Base-by-base conservation (phyloP, 345 rosid species). In the Alliaria petiolata region DNA sequence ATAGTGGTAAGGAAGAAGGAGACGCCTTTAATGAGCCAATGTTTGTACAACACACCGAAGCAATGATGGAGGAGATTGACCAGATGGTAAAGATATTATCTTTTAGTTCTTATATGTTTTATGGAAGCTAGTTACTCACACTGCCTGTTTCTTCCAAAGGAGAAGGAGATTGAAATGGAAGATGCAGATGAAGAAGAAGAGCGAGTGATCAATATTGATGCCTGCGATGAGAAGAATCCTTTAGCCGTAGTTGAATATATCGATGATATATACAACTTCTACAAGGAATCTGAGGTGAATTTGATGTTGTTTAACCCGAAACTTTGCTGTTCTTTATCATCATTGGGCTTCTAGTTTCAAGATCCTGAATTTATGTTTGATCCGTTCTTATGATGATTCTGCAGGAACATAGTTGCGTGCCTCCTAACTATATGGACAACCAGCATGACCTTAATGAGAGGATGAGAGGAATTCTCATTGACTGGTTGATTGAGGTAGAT, bases 391-490 rank as follows among this genome's bases (percentile, higher is more conserved):
- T 31, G 46, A 49, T 54, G 46, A 49, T 54, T 62, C 65, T 77
- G 76, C 84, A 93, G 98, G 64, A 49, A 50, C 80, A 71, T 13
- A 65, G 82, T 71, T 69, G 82, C 35, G 90, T 83, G 34, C 68
- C 95, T 54, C 75, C 82, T 20, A 80, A 81, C 79, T 95, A 95
- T 62, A 86, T 95, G 93, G 78, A 82, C 10, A 86, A 76, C 26
- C 98, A 95, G 70, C 65, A 46, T 15, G 96, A 95, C 74, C 80
- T 91, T 19, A 95, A 89, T 40, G 93, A 91, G 70, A 89, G 77
- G 74, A 95, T 95, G 99, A 86, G 99, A 79, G 97, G 85, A 31
- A 89, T 95, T 35, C 90, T 95, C 15, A 84, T 91, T 60, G 99
- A 95, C 69, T 95, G 99, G 98, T 74, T 95, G 66, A 89, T 88